Conservation (phyloP, 306 rosid genomes). For the Nissolia schottii region DNA sequence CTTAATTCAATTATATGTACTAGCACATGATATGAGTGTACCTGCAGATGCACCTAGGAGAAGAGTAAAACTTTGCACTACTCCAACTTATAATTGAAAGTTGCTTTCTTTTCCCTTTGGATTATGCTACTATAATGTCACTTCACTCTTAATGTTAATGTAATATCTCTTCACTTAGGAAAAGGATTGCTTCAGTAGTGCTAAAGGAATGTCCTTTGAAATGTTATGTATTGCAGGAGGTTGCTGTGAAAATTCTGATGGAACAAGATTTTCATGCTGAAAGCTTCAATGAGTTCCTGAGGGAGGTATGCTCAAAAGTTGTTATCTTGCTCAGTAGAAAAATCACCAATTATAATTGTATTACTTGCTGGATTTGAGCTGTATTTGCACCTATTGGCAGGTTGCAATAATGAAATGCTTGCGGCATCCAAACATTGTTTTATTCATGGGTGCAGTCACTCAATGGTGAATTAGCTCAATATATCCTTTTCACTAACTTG, state of each 20-base stretch:
- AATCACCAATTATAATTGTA: not conserved
- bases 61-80: too few relatives aligned
- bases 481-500: too few relatives aligned
- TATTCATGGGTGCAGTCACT: conserved; percentile 89
- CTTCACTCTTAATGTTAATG: too few relatives aligned
- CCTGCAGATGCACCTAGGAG: not conserved
- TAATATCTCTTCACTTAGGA: too few relatives aligned
- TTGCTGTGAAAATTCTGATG: conserved; percentile 87
- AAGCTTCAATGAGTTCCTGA: conserved; percentile 65
- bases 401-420: conserved; percentile 77
- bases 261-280: conserved; percentile 81
- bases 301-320: conserved; percentile 54
- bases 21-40: not conserved
- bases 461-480: too few relatives aligned
- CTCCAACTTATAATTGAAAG: too few relatives aligned
- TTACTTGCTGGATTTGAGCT: conserved; percentile 11
- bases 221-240: conserved; percentile 51
- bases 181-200: not conserved
- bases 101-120: too few relatives aligned
- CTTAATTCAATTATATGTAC: not conserved
- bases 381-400: conserved; percentile 32
- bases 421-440: conserved; percentile 85
- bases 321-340: not conserved
- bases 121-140: too few relatives aligned
- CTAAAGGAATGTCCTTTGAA: not conserved